Evolutionary conservation across 202 grass and related monocot genomes (phyloP), one percentile per base, ranked within the genome.

Genomic region (Schoenoplectus triqueter): DNA sequence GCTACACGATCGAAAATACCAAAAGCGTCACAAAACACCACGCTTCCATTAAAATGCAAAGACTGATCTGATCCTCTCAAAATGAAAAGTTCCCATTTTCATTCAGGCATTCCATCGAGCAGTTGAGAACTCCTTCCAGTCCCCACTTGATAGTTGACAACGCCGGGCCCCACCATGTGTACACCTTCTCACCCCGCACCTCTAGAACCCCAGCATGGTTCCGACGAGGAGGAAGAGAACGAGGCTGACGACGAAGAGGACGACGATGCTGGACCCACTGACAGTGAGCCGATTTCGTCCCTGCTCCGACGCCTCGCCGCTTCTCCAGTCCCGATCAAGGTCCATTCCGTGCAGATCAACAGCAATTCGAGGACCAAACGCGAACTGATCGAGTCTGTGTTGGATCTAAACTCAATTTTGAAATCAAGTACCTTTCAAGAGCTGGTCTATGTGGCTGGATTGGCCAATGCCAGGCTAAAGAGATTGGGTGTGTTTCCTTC

Each of bases 261-360:
- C 0, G 70, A 57, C 8, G 90, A 75, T 39, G 69, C 21, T 3
- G 75, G 42, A 4, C 80, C 65, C 85, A 52, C 66, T 79, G 83
- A 81, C 13, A 85, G 85, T 82, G 80, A 85, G 9, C 72, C 88
- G 50, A 87, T 77, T 11, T 63, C 88, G 67, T 78, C 88, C 65
- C 73, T 95, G 41, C 87, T 95, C 2, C 89, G 83, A 0, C 89
- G 90, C 10, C 87, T 95, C 49, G 88, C 90, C 7, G 74, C 64
- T 14, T 89, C 88, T 5, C 88, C 90, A 15, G 89, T 92, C 48
- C 88, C 85, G 80, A 92, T 95, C 86, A 87, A 82, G 59, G 93
- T 91, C 64, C 89, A 86, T 77, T 80, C 70, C 39, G 91, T 93
- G 73, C 71, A 78, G 83, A 95, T 95, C 80, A 88, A 86, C 63